Evolutionary conservation across 257 asterid genomes (phyloP).

Genomic region (Asclepias syriaca): DNA sequence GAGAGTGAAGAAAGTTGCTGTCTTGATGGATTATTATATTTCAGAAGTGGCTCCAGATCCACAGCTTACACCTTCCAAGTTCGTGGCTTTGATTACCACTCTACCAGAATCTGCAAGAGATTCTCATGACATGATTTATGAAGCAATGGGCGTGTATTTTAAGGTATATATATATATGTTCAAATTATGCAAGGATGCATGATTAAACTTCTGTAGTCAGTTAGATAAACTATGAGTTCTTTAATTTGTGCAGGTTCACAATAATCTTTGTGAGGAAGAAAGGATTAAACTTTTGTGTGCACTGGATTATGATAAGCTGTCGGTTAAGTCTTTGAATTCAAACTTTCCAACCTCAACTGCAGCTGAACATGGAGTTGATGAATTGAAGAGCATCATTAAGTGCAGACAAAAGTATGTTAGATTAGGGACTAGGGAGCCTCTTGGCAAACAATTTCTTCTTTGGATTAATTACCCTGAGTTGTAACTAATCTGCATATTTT

Average conservation of each 20-base stretch:
- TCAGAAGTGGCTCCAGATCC: conserved; percentile 69
- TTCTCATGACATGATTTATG: conserved; percentile 40
- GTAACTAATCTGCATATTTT: too few relatives aligned
- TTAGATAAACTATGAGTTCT: too few relatives aligned
- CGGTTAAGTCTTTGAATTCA: conserved; percentile 25
- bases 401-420: conserved; percentile 10
- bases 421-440: background rate
- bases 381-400: too few relatives aligned
- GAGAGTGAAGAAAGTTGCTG: conserved; percentile 43
- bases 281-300: conserved; percentile 38
- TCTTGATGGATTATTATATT: conserved; percentile 46
- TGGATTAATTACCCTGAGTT: too few relatives aligned
- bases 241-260: conserved; percentile 35
- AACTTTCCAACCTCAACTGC: conserved; percentile 33
- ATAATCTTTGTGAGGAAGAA: conserved; percentile 36
- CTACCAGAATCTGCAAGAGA: conserved; percentile 52
- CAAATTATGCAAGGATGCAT: too few relatives aligned
- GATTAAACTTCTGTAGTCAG: too few relatives aligned
- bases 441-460: background rate
- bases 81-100: conserved; percentile 34
- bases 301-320: conserved; percentile 41
- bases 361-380: conserved; percentile 4
- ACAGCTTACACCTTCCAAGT: conserved; percentile 34
- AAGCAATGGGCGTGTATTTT: conserved; percentile 43
- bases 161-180: conserved; percentile 31